Percentiles rank a stretch among this genome's conserved stretches.
Conservation (phyloP, 805 yeast species). For the Zygoascus flipseniorum region DNA sequence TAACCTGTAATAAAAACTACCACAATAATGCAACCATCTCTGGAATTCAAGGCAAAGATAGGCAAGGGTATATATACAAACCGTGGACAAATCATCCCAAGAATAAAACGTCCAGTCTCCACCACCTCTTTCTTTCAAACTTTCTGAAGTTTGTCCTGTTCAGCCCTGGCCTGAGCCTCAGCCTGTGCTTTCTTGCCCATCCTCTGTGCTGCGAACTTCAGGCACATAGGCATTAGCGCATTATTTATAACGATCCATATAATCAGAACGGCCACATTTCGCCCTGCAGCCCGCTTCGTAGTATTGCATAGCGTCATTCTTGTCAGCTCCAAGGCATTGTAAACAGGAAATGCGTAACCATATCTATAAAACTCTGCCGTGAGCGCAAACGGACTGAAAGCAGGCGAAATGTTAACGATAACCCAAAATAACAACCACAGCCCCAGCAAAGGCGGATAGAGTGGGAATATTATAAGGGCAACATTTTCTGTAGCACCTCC, state of each 20-base stretch:
- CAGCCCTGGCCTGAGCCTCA: background rate
- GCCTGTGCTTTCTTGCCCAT: constrained; percentile 2
- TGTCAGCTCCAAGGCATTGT: constrained; percentile 53
- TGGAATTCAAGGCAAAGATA: no score
- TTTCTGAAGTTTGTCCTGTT: background rate
- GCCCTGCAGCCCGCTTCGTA: constrained; percentile 49
- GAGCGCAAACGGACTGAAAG: constrained; percentile 57
- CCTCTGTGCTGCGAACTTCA: constrained; percentile 3
- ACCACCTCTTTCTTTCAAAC: background rate
- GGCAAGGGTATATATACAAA: no score
- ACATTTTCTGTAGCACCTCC: constrained; percentile 68
- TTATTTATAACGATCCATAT: constrained; percentile 51
- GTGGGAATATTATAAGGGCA: constrained; percentile 42
- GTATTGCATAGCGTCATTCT: constrained; percentile 52
- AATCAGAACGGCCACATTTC: constrained; percentile 49
- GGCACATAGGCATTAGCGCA: constrained; percentile 1
- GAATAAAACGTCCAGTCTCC: no score
- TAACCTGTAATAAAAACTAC: no score
- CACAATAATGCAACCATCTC: no score
- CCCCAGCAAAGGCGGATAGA: constrained; percentile 57
- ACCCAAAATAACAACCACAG: constrained; percentile 70
- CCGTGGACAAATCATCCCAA: no score
- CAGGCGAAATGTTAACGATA: constrained; percentile 56
- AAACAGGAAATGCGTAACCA: constrained; percentile 64
- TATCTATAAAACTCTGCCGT: constrained; percentile 49